phyloP scores from a whole-genome alignment of 140 eudicot species.

The Oenanthe javanica region DNA sequence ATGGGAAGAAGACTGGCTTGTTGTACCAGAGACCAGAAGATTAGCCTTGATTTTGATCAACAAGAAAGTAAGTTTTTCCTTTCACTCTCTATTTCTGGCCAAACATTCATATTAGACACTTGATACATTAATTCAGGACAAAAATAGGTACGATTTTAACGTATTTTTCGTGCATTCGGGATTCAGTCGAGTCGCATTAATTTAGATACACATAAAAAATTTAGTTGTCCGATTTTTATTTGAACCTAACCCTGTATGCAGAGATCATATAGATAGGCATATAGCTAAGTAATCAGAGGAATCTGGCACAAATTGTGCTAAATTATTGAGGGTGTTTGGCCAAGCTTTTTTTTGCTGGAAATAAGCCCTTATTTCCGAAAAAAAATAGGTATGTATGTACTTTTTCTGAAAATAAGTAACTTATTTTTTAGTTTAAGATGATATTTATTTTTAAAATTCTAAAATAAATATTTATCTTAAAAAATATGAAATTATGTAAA shows the following conservation, averaged over 20 bases:
- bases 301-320: conserved; percentile 1
- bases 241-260: not conserved
- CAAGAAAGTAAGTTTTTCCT: conserved; percentile 42
- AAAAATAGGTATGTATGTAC: too few relatives aligned
- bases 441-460: too few relatives aligned
- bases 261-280: not conserved
- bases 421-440: too few relatives aligned
- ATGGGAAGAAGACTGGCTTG: conserved; percentile 64
- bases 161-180: too few relatives aligned
- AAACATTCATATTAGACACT: not conserved
- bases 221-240: not conserved
- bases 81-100: conserved; percentile 5
- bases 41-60: conserved; percentile 79
- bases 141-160: not conserved
- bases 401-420: too few relatives aligned
- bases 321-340: not conserved
- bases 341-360: too few relatives aligned
- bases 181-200: too few relatives aligned
- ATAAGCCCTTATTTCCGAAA: too few relatives aligned
- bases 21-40: conserved; percentile 54
- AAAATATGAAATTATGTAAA: too few relatives aligned
- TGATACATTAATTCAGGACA: not conserved
- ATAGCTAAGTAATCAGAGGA: not conserved
- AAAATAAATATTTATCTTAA: too few relatives aligned
- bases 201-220: too few relatives aligned